phyloP scores from a whole-genome alignment of 2,329 filamentous ascomycete genomes.

The Fusarium burgessii region DNA sequence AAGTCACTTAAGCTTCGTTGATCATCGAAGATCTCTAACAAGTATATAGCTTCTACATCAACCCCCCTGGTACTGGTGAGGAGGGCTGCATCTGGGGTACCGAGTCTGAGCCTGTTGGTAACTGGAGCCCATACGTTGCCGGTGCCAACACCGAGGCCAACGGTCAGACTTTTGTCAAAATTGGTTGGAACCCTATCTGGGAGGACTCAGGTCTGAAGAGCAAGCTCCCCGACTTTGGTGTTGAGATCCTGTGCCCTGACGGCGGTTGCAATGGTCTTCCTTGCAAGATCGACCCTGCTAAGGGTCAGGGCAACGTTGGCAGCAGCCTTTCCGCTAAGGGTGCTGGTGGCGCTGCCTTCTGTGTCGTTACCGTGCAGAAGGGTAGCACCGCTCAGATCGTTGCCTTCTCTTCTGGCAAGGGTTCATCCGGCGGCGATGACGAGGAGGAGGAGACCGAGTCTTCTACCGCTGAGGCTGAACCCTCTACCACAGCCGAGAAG shows the following conservation, averaged over 20 bases:
- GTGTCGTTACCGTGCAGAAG: slow-evolving; percentile 79
- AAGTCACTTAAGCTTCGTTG: slow-evolving; percentile 50
- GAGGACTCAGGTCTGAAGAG: slow-evolving; percentile 65
- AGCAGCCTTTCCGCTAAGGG: slow-evolving; percentile 67
- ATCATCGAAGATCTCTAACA: slow-evolving; percentile 42
- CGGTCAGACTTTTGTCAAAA: slow-evolving; percentile 78
- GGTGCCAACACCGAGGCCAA: slow-evolving; percentile 76
- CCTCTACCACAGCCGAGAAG: slow-evolving; percentile 34
- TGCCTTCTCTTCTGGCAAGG: slow-evolving; percentile 63
- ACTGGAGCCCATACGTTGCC: slow-evolving; percentile 82
- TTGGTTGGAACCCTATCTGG: slow-evolving; percentile 84
- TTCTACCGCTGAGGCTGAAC: slow-evolving; percentile 37
- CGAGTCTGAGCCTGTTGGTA: slow-evolving; percentile 71
- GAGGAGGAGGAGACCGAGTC: slow-evolving; percentile 30
- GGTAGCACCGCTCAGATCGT: slow-evolving; percentile 76
- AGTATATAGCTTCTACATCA: slow-evolving; percentile 78
- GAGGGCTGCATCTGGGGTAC: slow-evolving; percentile 80
- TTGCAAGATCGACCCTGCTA: slow-evolving; percentile 75
- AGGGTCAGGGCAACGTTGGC: slow-evolving; percentile 68
- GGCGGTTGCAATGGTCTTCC: slow-evolving; percentile 78
- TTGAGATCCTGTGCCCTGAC: slow-evolving; percentile 76
- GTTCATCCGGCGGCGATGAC: slow-evolving; percentile 35
- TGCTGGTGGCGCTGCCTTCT: slow-evolving; percentile 77
- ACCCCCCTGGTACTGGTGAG: slow-evolving; percentile 74
- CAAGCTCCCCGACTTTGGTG: slow-evolving; percentile 72